Base-by-base conservation (phyloP, 1,284 basidiomycete species). In the Naganishia cerealis region DNA sequence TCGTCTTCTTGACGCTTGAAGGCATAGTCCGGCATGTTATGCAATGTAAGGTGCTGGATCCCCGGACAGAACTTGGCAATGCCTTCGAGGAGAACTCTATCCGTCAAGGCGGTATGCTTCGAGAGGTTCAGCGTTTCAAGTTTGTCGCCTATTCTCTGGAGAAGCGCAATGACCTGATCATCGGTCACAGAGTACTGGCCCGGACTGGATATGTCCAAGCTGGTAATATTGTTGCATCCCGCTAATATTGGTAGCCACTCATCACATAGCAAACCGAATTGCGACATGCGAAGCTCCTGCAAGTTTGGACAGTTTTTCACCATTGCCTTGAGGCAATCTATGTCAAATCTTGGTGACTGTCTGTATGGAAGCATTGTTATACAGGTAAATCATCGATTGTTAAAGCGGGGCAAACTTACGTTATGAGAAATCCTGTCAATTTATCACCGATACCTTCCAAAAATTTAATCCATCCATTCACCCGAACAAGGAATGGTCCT, bases 341-440 rank as follows among this genome's bases (percentile, higher is more conserved):
- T 75, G 76, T 95, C 88, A 78, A 99, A 94, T 8, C 94, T 87
- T 3, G 94, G 92, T 70, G 90, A 91, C 76, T 93, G 91, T 0
- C 68, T 69, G 33, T 43, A 42, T 33, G 24, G 26, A 8, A 46
- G 8, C 16, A 8, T 9, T 48, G 12, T 15, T 39, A 12, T 53
- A 53, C 18, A 6, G 4, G 13, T 46, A 36, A 38, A 40, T 18
- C 9, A 56, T 6, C 7, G 53, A 55, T 3, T 39, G 50, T 10
- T 15, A 3, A 6, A 42, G 26, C n/a, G 21, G 21, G 2, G 21
- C 29, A 26, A 29, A 67, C 69, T 56, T 54, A 69, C 65, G 86
- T 90, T 71, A 98, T 88, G 57, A 89, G 83, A 79, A 97, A 90
- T 15, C 84, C 85, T 72, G 87, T 83, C 7, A 97, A 84, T n/a